Conservation (phyloP, 2,329 filamentous ascomycete genomes). For the Monosporascus ibericus region DNA sequence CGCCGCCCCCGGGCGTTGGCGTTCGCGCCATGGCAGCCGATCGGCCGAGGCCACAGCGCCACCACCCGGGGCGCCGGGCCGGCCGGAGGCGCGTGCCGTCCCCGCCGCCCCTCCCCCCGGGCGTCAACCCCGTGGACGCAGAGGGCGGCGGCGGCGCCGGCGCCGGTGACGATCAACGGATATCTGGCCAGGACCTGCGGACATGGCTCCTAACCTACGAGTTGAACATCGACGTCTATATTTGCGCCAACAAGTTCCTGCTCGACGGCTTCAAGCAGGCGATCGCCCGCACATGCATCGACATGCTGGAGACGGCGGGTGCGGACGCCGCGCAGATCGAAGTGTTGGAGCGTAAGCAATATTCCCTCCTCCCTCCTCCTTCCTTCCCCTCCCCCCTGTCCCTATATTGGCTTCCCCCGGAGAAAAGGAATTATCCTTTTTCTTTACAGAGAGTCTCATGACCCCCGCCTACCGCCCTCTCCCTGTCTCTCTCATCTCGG, state of each 20-base stretch:
- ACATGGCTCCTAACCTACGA: slow-evolving; percentile 42
- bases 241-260: slow-evolving; percentile 41
- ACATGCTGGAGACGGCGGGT: slow-evolving; percentile 38
- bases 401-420: too few species aligned
- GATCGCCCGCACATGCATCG: slow-evolving; percentile 36
- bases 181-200: slow-evolving; percentile 38
- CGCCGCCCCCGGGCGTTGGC: background rate
- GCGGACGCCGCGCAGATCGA: slow-evolving; percentile 36
- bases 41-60: slow-evolving; percentile 10
- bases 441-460: too few species aligned
- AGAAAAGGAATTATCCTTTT: too few species aligned
- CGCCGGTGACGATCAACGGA: slow-evolving; percentile 23
- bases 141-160: slow-evolving; percentile 5
- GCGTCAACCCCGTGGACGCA: slow-evolving; percentile 8
- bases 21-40: slow-evolving; percentile 7
- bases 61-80: slow-evolving; percentile 2
- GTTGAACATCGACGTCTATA: slow-evolving; percentile 43
- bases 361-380: too few species aligned
- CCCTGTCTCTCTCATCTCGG: too few species aligned
- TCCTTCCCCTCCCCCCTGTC: too few species aligned
- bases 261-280: slow-evolving; percentile 38
- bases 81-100: slow-evolving; percentile 1
- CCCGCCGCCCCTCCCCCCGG: slow-evolving; percentile 1
- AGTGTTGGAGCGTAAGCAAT: slow-evolving; percentile 27
- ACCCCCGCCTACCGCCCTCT: too few species aligned